Evolutionary conservation across 75 land plant species (phyloP).

Genomic region (Cupressus sempervirens): DNA sequence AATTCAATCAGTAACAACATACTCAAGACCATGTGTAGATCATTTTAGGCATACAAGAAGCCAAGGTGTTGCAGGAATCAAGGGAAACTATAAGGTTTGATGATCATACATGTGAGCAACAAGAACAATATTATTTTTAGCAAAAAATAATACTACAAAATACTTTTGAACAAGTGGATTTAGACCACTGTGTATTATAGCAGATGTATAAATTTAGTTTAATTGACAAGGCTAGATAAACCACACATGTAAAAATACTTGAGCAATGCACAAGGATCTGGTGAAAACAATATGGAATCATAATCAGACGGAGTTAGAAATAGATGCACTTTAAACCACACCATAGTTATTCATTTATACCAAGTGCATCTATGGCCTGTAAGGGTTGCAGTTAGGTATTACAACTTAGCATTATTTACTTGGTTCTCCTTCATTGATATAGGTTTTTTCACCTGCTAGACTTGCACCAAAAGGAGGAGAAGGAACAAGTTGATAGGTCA

Average conservation of each 20-base stretch:
- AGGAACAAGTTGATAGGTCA: too few species aligned
- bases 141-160: too few species aligned
- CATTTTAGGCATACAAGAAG: neutral
- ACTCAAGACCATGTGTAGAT: neutral
- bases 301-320: neutral
- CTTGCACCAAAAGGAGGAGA: too few species aligned
- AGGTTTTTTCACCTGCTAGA: too few species aligned
- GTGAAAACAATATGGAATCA: neutral
- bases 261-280: neutral
- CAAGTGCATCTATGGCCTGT: too few species aligned
- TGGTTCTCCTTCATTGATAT: too few species aligned
- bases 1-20: neutral
- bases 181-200: too few species aligned
- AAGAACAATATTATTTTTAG: neutral
- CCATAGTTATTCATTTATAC: neutral
- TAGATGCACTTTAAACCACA: neutral
- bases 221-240: neutral
- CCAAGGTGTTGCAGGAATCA: neutral
- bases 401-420: too few species aligned
- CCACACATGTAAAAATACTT: neutral
- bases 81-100: neutral
- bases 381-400: too few species aligned
- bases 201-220: too few species aligned
- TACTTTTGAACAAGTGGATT: too few species aligned
- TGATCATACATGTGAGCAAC: neutral